A percentile compares a stretch with the other conserved stretches of the same genome.
These are phyloP conservation scores for Wickerhamomyces mucosus DNA, from an alignment of 805 yeast species.

Conservation along the genomic window DNA sequence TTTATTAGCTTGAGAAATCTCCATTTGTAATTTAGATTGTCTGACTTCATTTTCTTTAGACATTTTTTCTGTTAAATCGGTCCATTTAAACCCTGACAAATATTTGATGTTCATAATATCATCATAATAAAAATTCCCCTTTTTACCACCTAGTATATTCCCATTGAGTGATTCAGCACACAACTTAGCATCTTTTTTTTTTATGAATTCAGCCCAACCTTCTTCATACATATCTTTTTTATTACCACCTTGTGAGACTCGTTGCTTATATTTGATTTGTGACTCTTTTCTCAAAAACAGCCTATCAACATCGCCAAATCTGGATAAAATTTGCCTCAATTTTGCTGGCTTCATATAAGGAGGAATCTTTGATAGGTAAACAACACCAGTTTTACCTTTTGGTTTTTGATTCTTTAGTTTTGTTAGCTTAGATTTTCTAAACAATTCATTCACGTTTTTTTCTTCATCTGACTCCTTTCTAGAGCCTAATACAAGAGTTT, in stretches of 20 bases:
- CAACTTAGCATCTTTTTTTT: slow-evolving; percentile 79
- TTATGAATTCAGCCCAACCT: slow-evolving; percentile 93
- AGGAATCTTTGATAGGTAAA: slow-evolving; percentile 85
- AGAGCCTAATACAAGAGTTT: slow-evolving; percentile 8
- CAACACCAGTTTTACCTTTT: slow-evolving; percentile 72
- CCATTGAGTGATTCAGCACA: slow-evolving; percentile 85
- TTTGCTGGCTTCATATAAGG: slow-evolving; percentile 97
- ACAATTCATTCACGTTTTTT: slow-evolving; percentile 28
- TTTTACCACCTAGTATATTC: slow-evolving; percentile 84
- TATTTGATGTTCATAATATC: slow-evolving; percentile 89
- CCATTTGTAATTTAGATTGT: slow-evolving; percentile 80
- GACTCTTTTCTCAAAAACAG: slow-evolving; percentile 84
- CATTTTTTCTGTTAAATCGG: slow-evolving; percentile 86
- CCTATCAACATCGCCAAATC: slow-evolving; percentile 86
- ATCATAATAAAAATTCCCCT: slow-evolving; percentile 84
- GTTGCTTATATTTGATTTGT: slow-evolving; percentile 44
- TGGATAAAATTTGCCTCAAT: slow-evolving; percentile 65
- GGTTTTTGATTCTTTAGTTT: slow-evolving; percentile 48
- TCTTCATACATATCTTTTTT: slow-evolving; percentile 81
- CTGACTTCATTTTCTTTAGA: slow-evolving; percentile 84
- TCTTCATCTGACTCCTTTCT: slow-evolving; percentile 14
- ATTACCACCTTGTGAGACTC: slow-evolving; percentile 87
- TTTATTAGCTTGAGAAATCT: slow-evolving; percentile 80
- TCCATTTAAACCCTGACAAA: slow-evolving; percentile 89
- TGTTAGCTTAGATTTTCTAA: slow-evolving; percentile 48